Percentiles rank a stretch among this genome's conserved stretches.
phyloP scores from a whole-genome alignment of 106 monocot species.

The Gastrodia elata region DNA sequence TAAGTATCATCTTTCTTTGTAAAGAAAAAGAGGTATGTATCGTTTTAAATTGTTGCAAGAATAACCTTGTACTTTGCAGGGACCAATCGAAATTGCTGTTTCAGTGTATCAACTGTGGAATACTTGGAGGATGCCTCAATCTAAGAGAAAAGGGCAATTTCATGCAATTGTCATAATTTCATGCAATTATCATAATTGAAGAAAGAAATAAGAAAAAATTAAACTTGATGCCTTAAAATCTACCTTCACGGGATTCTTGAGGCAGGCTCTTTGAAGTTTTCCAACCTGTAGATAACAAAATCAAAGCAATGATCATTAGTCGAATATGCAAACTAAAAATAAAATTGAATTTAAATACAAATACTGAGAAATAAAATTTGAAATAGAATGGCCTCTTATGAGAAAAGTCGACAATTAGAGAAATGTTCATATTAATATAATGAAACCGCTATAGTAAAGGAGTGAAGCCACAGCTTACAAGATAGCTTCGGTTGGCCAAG shows the following conservation, averaged over 20 bases:
- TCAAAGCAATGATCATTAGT: background rate
- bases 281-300: conserved; percentile 41
- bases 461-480: too few relatives aligned
- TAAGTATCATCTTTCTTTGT: too few relatives aligned
- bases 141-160: conserved; percentile 42
- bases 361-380: too few relatives aligned
- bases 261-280: conserved; percentile 83
- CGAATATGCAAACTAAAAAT: background rate
- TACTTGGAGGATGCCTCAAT: conserved; percentile 84
- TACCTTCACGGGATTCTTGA: conserved; percentile 96
- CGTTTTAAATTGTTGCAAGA: too few relatives aligned
- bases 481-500: too few relatives aligned
- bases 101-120: conserved; percentile 88
- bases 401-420: too few relatives aligned
- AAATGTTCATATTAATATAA: too few relatives aligned
- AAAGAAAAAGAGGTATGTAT: too few relatives aligned
- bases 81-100: conserved; percentile 54
- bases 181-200: background rate
- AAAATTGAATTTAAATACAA: too few relatives aligned
- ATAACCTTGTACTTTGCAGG: conserved; percentile 87
- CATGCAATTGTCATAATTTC: too few relatives aligned
- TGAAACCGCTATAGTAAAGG: too few relatives aligned
- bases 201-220: background rate
- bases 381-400: too few relatives aligned
- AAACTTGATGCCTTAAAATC: background rate